Percentiles rank a stretch among this genome's conserved stretches.
phyloP scores from a whole-genome alignment of 352 stramenopile genomes.

The Aphanomyces euteiches region DNA sequence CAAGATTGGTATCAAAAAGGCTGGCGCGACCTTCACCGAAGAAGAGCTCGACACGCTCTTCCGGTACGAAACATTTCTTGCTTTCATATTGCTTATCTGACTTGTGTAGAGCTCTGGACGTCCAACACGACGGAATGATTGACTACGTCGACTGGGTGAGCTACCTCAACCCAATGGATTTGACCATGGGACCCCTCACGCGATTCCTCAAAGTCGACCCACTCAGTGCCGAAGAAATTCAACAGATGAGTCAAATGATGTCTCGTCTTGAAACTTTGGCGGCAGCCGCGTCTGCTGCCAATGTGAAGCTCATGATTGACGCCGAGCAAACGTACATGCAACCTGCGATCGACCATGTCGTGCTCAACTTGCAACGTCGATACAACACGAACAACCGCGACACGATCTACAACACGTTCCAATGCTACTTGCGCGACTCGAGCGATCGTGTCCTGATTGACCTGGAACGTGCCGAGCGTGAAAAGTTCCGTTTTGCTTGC shows the following conservation, averaged over 20 bases:
- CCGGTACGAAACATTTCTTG: neutral
- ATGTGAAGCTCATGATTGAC: conserved; percentile 96
- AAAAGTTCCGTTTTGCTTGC: conserved; percentile 92
- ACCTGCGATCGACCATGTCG: conserved; percentile 95
- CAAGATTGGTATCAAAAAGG: conserved; percentile 62
- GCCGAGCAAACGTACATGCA: conserved; percentile 98
- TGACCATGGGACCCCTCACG: conserved; percentile 84
- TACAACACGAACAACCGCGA: conserved; percentile 86
- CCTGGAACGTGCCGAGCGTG: conserved; percentile 87
- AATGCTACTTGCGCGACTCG: conserved; percentile 97
- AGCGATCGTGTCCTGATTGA: conserved; percentile 86
- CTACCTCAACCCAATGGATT: conserved; percentile 87
- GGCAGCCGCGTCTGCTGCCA: conserved; percentile 54
- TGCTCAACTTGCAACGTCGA: conserved; percentile 77
- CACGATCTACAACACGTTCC: conserved; percentile 97
- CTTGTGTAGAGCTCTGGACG: conserved; percentile 44
- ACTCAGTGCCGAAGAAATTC: conserved; percentile 82
- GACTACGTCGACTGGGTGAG: conserved; percentile 96
- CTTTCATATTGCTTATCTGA: neutral
- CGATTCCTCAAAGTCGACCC: conserved; percentile 82
- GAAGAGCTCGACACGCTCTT: conserved; percentile 66
- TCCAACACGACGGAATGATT: conserved; percentile 61
- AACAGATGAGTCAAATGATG: conserved; percentile 89
- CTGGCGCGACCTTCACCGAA: conserved; percentile 58
- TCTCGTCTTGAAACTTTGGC: conserved; percentile 71